These are phyloP conservation scores for Lachnum nothofagi DNA, from an alignment of 2,329 filamentous ascomycete species.

Conservation along the genomic window DNA sequence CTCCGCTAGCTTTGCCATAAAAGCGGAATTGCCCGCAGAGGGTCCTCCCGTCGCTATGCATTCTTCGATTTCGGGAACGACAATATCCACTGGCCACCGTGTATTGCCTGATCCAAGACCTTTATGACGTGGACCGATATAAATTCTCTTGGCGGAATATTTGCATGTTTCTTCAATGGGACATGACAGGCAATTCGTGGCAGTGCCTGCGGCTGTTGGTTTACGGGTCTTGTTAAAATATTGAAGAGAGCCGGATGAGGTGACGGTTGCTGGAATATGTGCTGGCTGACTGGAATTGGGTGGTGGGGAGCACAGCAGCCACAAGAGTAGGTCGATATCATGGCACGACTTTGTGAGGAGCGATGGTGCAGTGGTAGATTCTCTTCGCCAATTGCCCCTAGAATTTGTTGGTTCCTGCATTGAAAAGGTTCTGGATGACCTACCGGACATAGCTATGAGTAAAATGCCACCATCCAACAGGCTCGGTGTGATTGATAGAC, in stretches of 20 bases:
- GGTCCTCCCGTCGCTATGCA: conserved; percentile 45
- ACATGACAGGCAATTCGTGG: conserved; percentile 85
- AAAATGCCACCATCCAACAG: conserved; percentile 95
- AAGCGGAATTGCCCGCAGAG: conserved; percentile 45
- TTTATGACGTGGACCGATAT: conserved; percentile 46
- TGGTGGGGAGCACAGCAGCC: conserved; percentile 70
- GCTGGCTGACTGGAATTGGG: conserved; percentile 39
- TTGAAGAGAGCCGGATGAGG: conserved; percentile 70
- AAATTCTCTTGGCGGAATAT: conserved; percentile 75
- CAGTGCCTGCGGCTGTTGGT: conserved; percentile 64
- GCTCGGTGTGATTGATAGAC: conserved; percentile 86
- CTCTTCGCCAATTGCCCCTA: conserved; percentile 86
- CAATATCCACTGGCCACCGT: conserved; percentile 79
- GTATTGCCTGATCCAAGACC: conserved; percentile 61
- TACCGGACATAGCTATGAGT: conserved; percentile 78
- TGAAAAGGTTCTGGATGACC: conserved; percentile 3
- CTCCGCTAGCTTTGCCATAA: conserved; percentile 37
- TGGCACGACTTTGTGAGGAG: conserved; percentile 94
- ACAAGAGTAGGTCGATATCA: conserved; percentile 87
- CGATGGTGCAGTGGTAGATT: conserved; percentile 69
- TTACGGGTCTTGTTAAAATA: conserved; percentile 75
- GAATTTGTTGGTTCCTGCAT: conserved; percentile 4
- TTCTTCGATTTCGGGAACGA: conserved; percentile 89
- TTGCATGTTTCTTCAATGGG: conserved; percentile 69
- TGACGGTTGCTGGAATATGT: conserved; percentile 71